Base-by-base conservation (phyloP, 805 yeast genomes). In the Trichomonascus vanleenenianus region DNA sequence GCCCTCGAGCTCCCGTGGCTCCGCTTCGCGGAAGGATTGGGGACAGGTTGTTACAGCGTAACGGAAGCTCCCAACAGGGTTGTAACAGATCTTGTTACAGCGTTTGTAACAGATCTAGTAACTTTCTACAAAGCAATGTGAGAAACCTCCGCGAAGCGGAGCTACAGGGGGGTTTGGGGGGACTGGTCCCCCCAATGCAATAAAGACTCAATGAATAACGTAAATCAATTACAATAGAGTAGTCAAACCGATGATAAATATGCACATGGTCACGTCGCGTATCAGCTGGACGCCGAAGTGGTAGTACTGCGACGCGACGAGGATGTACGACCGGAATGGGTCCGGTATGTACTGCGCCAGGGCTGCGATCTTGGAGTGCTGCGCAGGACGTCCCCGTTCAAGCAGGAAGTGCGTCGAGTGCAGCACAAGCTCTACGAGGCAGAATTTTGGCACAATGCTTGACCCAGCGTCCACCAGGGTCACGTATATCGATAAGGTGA, bases 261-360 rank as follows among this genome's bases (percentile, higher is more conserved):
- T 42, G 1, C 54, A 50, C 30, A 61, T 39, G 19, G 59, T 52
- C 11, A 57, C 35, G 46, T 61, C 66, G 51, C 41, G 44, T 18
- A 31, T 54, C 39, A 43, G 40, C 34, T 16, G 49, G 43, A 27
- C 22, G 43, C 35, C 55, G n/a, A 45, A 49, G 33, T 40, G 50
- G 19, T 42, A 47, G 48, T 37, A 52, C 49, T 45, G 46, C 11
- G 49, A 51, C 12, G 42, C 53, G 22, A 49, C 44, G 6, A 53
- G 45, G 41, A 59, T 38, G 45, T 58, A 59, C 15, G 48, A 44
- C 30, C 53, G 50, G 41, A 58, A 56, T 11, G 54, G 53, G 14
- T 38, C 42, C 2, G 66, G 66, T 30, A 63, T 50, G 52, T 57
- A 56, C 10, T 49, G 48, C 4, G 62, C 49, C 36, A 63, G 42